Conservation (phyloP, 208 protist genomes). For the Acanthamoeba culbertsoni region DNA sequence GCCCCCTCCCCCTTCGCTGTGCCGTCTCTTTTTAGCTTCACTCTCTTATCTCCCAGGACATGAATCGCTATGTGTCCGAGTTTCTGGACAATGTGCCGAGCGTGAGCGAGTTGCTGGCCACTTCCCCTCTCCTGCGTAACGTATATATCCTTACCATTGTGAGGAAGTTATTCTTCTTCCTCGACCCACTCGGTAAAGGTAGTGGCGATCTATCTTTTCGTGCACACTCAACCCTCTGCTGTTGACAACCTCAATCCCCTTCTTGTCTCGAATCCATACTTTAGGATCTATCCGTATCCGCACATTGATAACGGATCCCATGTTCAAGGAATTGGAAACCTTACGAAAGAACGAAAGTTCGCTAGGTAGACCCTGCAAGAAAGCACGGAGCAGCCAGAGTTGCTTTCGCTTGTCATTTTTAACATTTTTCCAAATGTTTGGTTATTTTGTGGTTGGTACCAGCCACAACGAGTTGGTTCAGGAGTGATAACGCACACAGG, state of each 20-base stretch:
- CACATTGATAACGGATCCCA: neutral
- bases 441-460: no score
- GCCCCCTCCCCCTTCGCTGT: neutral
- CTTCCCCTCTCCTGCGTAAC: neutral
- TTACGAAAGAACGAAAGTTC: neutral
- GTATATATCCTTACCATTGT: constrained; percentile 17
- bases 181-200: constrained; percentile 31
- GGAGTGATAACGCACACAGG: neutral
- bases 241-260: neutral
- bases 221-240: neutral
- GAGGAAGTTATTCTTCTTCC: constrained; percentile 5
- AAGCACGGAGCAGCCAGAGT: no score
- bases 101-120: neutral
- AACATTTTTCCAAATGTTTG: no score
- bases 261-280: neutral
- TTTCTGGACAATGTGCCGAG: neutral
- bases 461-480: neutral
- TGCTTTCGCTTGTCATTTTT: no score
- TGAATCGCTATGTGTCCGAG: constrained; percentile 12
- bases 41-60: neutral
- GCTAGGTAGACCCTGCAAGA: neutral
- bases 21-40: neutral
- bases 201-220: neutral
- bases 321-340: neutral
- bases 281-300: neutral